phyloP scores from a whole-genome alignment of 1,284 basidiomycete genomes.

The Coriolopsis trogii region DNA sequence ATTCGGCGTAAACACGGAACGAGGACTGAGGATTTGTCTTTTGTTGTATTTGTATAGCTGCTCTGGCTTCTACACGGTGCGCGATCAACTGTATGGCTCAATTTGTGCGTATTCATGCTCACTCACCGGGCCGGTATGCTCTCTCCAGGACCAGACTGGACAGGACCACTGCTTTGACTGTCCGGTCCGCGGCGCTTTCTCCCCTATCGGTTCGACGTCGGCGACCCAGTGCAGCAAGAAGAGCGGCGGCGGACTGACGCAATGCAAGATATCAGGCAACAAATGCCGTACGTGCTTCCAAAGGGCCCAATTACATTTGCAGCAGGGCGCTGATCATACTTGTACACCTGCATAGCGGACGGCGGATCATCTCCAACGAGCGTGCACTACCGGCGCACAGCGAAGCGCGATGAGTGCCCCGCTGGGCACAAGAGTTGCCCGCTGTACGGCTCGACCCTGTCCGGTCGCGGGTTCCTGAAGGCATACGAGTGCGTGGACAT shows the following conservation, averaged over 20 bases:
- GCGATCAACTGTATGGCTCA: not conserved
- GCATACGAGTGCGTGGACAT: slow-evolving; percentile 30
- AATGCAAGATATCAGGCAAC: slow-evolving; percentile 17
- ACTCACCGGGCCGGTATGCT: too few relatives aligned
- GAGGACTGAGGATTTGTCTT: too few relatives aligned
- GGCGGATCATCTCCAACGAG: slow-evolving; percentile 9
- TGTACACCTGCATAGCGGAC: not conserved
- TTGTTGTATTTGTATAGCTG: slow-evolving; percentile 15
- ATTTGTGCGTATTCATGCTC: not conserved
- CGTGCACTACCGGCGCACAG: not conserved
- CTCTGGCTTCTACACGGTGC: slow-evolving; percentile 27
- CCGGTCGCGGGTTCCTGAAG: slow-evolving; percentile 13
- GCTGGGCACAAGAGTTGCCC: slow-evolving; percentile 23
- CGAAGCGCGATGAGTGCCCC: slow-evolving; percentile 15
- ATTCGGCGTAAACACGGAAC: too few relatives aligned
- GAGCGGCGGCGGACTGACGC: slow-evolving; percentile 17
- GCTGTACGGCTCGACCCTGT: slow-evolving; percentile 13
- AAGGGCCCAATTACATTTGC: too few relatives aligned
- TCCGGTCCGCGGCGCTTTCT: slow-evolving; percentile 25
- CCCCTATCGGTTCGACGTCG: slow-evolving; percentile 20
- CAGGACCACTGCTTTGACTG: slow-evolving; percentile 28
- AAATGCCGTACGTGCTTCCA: slow-evolving; percentile 26
- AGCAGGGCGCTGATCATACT: too few relatives aligned
- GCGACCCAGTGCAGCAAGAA: slow-evolving; percentile 19
- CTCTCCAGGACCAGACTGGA: slow-evolving; percentile 16